Conservation (phyloP, 179 eudicot genomes). For the Carnegiea gigantea region DNA sequence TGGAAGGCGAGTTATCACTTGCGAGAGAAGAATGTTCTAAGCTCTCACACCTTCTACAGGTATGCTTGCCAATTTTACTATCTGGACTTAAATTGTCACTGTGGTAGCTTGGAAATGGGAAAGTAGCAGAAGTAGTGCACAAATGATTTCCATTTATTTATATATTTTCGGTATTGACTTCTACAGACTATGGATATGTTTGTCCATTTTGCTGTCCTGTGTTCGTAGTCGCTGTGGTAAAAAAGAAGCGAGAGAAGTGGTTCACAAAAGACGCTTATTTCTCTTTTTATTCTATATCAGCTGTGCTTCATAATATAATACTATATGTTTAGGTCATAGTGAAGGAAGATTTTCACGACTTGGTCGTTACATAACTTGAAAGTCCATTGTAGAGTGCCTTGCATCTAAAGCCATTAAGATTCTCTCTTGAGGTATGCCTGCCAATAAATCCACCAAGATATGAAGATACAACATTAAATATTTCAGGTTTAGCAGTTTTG, state of each 20-base stretch:
- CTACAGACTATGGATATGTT: constrained; percentile 45
- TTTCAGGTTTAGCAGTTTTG: neutral
- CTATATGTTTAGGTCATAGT: neutral
- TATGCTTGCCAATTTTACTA: constrained; percentile 15
- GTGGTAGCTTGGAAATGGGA: neutral
- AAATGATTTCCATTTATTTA: too few relatives aligned
- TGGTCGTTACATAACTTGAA: neutral
- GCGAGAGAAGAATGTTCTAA: constrained; percentile 76
- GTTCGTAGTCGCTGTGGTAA: neutral
- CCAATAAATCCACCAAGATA: neutral
- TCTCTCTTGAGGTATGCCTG: neutral
- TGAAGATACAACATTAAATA: neutral
- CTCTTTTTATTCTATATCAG: too few relatives aligned
- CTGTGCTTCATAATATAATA: neutral
- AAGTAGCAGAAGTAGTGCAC: neutral
- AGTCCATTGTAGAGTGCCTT: neutral
- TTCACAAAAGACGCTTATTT: too few relatives aligned
- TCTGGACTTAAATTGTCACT: constrained; percentile 3
- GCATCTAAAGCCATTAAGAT: neutral
- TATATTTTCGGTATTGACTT: constrained; percentile 16
- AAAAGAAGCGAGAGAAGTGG: neutral
- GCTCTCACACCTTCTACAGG: constrained; percentile 71
- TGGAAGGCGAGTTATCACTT: constrained; percentile 64
- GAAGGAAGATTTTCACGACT: neutral
- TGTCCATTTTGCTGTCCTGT: neutral